A percentile compares a stretch with the other conserved stretches of the same genome.
phyloP scores from a whole-genome alignment of 371 early-diverging fungal genomes.

The Mucor plumbeus region DNA sequence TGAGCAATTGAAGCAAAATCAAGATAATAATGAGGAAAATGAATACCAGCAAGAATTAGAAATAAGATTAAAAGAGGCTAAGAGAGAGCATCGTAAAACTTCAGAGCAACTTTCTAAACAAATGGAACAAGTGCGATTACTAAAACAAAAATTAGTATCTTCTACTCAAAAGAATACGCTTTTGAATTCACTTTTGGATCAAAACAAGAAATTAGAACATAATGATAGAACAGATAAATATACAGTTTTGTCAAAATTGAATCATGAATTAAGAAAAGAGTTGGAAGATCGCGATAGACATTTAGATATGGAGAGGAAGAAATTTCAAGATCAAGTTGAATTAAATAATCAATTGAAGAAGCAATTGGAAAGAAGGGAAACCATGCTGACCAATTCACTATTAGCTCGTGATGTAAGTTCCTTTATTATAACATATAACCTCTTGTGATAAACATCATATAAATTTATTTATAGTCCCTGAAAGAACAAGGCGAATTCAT shows the following conservation, averaged over 20 bases:
- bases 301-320: constrained; percentile 5
- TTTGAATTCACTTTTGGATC: constrained; percentile 28
- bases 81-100: constrained; percentile 29
- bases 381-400: constrained; percentile 27
- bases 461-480: constrained; percentile 25
- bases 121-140: constrained; percentile 20
- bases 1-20: constrained; percentile 20
- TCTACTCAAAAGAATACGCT: constrained; percentile 26
- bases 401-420: constrained; percentile 38
- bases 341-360: constrained; percentile 18
- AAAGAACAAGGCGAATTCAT: constrained; percentile 46
- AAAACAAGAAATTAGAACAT: constrained; percentile 26
- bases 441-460: background rate
- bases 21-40: constrained; percentile 28
- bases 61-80: constrained; percentile 23
- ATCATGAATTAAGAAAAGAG: constrained; percentile 29
- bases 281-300: constrained; percentile 18
- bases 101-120: constrained; percentile 31
- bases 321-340: constrained; percentile 7
- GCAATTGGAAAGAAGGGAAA: constrained; percentile 34
- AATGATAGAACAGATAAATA: constrained; percentile 4
- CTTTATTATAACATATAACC: background rate
- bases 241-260: constrained; percentile 26
- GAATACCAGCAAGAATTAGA: constrained; percentile 21
- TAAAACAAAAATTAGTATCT: constrained; percentile 32